These are phyloP conservation scores for Aureobasidium sp. DNA, from an alignment of 2,329 filamentous ascomycete genomes.

Conservation along the genomic window DNA sequence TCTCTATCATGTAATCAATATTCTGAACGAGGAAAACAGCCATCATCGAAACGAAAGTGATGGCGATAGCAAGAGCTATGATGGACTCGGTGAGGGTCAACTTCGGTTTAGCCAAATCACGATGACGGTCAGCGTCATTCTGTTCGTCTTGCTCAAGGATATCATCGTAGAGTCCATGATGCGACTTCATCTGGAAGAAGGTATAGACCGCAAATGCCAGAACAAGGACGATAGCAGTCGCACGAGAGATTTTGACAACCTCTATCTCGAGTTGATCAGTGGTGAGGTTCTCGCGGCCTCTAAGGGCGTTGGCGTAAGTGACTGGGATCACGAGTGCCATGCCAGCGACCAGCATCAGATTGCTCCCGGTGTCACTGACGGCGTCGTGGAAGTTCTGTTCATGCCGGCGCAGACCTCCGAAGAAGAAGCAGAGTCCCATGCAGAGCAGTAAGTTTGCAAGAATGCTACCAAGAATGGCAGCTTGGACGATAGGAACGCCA, in stretches of 20 bases:
- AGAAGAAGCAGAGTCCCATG: slow-evolving; percentile 73
- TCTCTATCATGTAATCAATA: slow-evolving; percentile 55
- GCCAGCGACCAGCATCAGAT: slow-evolving; percentile 68
- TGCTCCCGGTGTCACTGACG: slow-evolving; percentile 72
- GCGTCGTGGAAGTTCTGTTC: slow-evolving; percentile 67
- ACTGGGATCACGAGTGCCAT: slow-evolving; percentile 43
- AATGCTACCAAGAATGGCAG: slow-evolving; percentile 75
- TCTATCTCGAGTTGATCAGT: slow-evolving; percentile 39
- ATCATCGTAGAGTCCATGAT: slow-evolving; percentile 71
- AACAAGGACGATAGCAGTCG: slow-evolving; percentile 63
- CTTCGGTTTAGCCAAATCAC: slow-evolving; percentile 56
- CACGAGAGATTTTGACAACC: slow-evolving; percentile 60
- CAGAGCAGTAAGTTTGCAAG: slow-evolving; percentile 75
- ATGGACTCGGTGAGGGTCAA: slow-evolving; percentile 68
- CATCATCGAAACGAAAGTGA: slow-evolving; percentile 65
- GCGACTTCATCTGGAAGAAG: slow-evolving; percentile 67
- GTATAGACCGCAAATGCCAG: slow-evolving; percentile 56
- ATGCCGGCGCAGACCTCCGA: slow-evolving; percentile 61
- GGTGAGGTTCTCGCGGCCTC: slow-evolving; percentile 14
- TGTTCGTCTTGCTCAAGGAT: slow-evolving; percentile 66
- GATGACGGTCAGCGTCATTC: slow-evolving; percentile 56
- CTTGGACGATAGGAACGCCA: slow-evolving; percentile 57
- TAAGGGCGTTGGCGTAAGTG: slow-evolving; percentile 45
- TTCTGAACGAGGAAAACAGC: slow-evolving; percentile 69
- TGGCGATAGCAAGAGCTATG: slow-evolving; percentile 56